Conservation (phyloP, 2,329 filamentous ascomycete genomes). For the Pyrenophora teres region DNA sequence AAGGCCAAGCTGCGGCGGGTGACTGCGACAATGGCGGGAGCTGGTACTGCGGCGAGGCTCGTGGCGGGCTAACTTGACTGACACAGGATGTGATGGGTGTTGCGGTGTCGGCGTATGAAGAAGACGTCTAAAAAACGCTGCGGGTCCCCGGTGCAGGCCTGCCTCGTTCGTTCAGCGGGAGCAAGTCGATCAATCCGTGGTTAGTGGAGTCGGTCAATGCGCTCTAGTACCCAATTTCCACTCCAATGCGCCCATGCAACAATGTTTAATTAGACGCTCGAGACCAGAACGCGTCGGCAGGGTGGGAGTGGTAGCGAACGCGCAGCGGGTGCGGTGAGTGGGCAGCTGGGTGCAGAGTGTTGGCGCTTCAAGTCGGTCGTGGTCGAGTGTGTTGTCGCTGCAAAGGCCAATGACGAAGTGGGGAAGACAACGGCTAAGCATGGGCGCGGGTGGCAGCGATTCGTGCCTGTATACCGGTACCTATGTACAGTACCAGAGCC, state of each 20-base stretch:
- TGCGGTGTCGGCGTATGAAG: neutral
- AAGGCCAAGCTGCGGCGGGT: constrained; percentile 7
- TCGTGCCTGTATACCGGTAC: neutral
- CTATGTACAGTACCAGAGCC: too few relatives aligned
- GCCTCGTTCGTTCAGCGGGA: constrained; percentile 4
- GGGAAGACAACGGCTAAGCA: constrained; percentile 27
- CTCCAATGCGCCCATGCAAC: constrained; percentile 28
- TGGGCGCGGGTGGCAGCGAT: constrained; percentile 20
- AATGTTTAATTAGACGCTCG: constrained; percentile 23
- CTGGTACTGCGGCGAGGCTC: constrained; percentile 22
- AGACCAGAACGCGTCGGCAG: constrained; percentile 26
- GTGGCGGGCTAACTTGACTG: constrained; percentile 7
- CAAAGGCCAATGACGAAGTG: constrained; percentile 38
- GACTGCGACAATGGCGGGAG: constrained; percentile 15
- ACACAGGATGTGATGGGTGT: constrained; percentile 1
- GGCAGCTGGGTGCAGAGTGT: constrained; percentile 23
- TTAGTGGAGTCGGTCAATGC: constrained; percentile 40
- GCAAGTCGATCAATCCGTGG: constrained; percentile 10
- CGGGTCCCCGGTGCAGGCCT: constrained; percentile 1
- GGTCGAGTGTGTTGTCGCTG: constrained; percentile 31
- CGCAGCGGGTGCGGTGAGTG: constrained; percentile 30
- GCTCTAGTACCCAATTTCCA: constrained; percentile 25
- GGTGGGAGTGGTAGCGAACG: constrained; percentile 12
- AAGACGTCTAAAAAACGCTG: constrained; percentile 1
- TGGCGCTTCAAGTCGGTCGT: constrained; percentile 32